Conservation (phyloP, 1,139 yeast species). For the Lodderomyces oxycetoniae region DNA sequence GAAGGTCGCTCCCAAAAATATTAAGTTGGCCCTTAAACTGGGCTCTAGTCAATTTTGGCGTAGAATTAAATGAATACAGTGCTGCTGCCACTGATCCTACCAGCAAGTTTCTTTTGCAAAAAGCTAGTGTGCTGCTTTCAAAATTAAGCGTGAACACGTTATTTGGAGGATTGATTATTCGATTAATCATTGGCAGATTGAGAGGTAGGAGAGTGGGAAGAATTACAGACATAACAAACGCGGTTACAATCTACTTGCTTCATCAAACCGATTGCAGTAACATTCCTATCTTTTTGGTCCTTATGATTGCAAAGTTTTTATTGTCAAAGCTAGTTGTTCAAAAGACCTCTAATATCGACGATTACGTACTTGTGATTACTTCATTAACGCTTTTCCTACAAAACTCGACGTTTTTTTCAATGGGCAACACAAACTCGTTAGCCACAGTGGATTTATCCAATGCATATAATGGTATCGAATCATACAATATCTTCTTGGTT, state of each 20-base stretch:
- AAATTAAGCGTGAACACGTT: constrained; percentile 23
- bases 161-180: not conserved
- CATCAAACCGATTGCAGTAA: constrained; percentile 67
- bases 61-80: not conserved
- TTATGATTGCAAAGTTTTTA: constrained; percentile 35
- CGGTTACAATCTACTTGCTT: constrained; percentile 52
- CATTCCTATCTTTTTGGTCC: constrained; percentile 63
- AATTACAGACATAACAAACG: constrained; percentile 40
- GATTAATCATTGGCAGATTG: not conserved
- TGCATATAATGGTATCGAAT: constrained; percentile 80
- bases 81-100: not conserved
- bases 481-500: constrained; percentile 66
- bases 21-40: constrained; percentile 28
- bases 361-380: constrained; percentile 20
- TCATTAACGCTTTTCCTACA: constrained; percentile 44
- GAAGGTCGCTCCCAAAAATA: constrained; percentile 43
- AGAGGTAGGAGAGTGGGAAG: constrained; percentile 15
- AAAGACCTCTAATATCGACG: constrained; percentile 16
- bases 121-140: constrained; percentile 26
- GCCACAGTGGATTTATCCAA: constrained; percentile 88
- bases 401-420: constrained; percentile 74
- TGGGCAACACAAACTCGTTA: constrained; percentile 88
- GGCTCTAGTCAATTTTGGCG: constrained; percentile 15
- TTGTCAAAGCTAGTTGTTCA: constrained; percentile 14
- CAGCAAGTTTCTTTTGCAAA: constrained; percentile 22